These are phyloP conservation scores for Plasmodium berghei DNA, from an alignment of 169 alveolate species.

Conservation along the genomic window DNA sequence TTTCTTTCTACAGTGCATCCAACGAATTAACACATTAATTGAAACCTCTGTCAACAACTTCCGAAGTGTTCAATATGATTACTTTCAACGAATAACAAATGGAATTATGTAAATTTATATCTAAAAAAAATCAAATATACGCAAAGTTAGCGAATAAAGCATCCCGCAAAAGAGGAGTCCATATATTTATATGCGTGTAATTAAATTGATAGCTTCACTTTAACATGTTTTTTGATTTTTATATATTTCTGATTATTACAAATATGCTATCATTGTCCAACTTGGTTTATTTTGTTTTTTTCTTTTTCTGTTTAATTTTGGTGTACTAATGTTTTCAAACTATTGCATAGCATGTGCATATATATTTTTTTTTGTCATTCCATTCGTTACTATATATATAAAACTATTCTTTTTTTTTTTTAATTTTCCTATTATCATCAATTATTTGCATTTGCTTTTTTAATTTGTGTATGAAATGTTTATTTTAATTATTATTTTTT, in stretches of 20 bases:
- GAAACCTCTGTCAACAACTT: conserved; percentile 93
- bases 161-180: too few relatives aligned
- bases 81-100: conserved; percentile 94
- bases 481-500: neutral
- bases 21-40: conserved; percentile 90
- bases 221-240: neutral
- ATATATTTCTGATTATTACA: too few relatives aligned
- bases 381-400: too few relatives aligned
- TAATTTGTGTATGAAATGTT: conserved; percentile 17
- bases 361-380: too few relatives aligned
- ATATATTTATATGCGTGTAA: neutral
- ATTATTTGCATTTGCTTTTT: conserved; percentile 6
- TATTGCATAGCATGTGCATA: too few relatives aligned
- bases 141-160: neutral
- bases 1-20: conserved; percentile 82
- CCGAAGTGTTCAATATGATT: conserved; percentile 96
- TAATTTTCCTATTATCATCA: neutral
- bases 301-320: neutral
- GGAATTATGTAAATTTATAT: conserved; percentile 89
- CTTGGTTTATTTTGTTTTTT: neutral
- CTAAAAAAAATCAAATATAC: neutral
- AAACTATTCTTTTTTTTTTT: neutral
- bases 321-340: neutral
- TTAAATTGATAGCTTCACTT: neutral
- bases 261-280: neutral